Evolutionary conservation across 2,329 filamentous ascomycete species (phyloP), one percentile per base, ranked within the genome.

Genomic region (Huntiella decipiens): DNA sequence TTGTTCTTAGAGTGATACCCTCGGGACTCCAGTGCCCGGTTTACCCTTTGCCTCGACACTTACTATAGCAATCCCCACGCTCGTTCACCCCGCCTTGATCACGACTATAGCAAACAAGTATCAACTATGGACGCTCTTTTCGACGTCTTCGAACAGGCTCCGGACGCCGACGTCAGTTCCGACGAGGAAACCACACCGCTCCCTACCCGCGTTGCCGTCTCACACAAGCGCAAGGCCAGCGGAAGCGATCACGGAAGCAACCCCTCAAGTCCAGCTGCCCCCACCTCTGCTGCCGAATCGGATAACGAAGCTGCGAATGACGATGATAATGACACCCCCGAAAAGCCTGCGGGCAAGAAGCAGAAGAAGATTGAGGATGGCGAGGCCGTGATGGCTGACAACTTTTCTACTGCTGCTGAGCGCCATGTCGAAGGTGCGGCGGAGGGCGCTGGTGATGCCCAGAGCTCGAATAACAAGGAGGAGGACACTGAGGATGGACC

Each of bases 361-460:
- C 68, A 71, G 44, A 70, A 73, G 53, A 71, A 75, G 57, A 73
- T 77, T 54, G 67, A 65, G 47, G 70, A 76, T 48, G 66, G 62
- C 45, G 81, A 80, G 55, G 74, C 88, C 4, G 79, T 96, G 40
- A 74, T 96, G 54, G 86, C 88, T 15, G 91, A 98, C 64, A 77
- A 80, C 10, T 98, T 98, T 61, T 79, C 96, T 65, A 96, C 91
- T 10, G 87, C 91, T 57, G 79, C 94, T 63, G 92, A 87, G 52
- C 74, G 88, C 68, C 84, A 96, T 62, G 73, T 98, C 35, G 48
- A 50, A 17, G 44, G 44, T 3, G 45, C 44, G 5, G 37, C 48
- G 8, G 46, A 48, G 35, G 44, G 36, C 19, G 34, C 15, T 17
- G 37, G 11, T 16, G 44, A 47, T 16, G 42, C 44, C 32, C 40